phyloP scores from a whole-genome alignment of 1,139 yeast genomes.

The Blastobotrys serpentis region DNA sequence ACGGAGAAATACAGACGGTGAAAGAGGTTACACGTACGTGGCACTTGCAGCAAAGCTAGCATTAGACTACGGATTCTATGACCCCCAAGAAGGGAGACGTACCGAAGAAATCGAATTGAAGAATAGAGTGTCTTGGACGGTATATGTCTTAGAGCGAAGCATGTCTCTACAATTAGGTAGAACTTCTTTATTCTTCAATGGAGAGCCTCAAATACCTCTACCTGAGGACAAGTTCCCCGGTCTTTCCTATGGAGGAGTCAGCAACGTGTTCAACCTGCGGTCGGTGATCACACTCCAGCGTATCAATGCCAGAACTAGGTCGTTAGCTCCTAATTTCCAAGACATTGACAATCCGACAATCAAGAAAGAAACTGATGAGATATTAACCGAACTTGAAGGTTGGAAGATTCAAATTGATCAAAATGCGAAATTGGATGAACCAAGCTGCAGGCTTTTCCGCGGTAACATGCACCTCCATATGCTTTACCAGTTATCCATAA shows the following conservation, averaged over 20 bases:
- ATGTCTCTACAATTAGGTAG: slow-evolving; percentile 22
- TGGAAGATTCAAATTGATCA: slow-evolving; percentile 14
- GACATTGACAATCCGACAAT: neutral
- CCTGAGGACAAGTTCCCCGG: slow-evolving; percentile 17
- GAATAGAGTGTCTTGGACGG: slow-evolving; percentile 25
- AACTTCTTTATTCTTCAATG: slow-evolving; percentile 20
- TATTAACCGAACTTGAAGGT: slow-evolving; percentile 9
- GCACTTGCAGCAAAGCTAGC: slow-evolving; percentile 11
- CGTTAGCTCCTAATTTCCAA: slow-evolving; percentile 1
- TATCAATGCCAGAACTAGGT: slow-evolving; percentile 8
- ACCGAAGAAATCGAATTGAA: slow-evolving; percentile 20
- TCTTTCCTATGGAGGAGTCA: slow-evolving; percentile 7
- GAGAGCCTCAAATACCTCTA: slow-evolving; percentile 20
- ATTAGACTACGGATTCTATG: slow-evolving; percentile 8
- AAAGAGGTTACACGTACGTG: slow-evolving; percentile 7
- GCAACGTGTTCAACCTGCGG: slow-evolving; percentile 12
- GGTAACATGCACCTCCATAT: slow-evolving; percentile 17
- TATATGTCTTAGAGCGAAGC: slow-evolving; percentile 23
- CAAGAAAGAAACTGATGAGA: neutral
- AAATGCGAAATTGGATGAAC: slow-evolving; percentile 6
- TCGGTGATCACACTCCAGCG: slow-evolving; percentile 12
- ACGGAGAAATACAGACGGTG: slow-evolving; percentile 3
- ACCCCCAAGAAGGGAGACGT: neutral
- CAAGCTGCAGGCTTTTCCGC: slow-evolving; percentile 11
- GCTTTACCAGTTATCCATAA: slow-evolving; percentile 13